These are phyloP conservation scores for Leccinum uliginosum DNA, from an alignment of 768 basidiomycete genomes.

Conservation along the genomic window DNA sequence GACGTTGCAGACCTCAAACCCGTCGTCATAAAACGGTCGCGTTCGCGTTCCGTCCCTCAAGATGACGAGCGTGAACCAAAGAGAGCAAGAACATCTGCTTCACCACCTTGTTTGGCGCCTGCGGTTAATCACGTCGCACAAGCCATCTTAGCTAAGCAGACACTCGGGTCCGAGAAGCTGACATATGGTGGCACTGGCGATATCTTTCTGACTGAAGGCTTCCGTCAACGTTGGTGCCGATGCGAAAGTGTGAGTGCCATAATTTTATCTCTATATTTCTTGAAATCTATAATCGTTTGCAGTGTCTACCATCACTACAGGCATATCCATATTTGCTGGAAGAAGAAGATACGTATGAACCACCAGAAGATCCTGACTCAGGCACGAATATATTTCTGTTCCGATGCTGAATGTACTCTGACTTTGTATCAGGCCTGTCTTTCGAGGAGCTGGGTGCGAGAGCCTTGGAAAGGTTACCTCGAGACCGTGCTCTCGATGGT, in stretches of 20 bases:
- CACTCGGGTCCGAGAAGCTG: conserved; percentile 14
- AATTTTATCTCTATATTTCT: background rate
- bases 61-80: conserved; percentile 40
- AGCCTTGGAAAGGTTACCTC: conserved; percentile 66
- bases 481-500: conserved; percentile 78
- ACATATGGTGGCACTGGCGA: conserved; percentile 56
- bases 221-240: conserved; percentile 75
- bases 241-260: conserved; percentile 49
- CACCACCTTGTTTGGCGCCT: conserved; percentile 54
- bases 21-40: conserved; percentile 41
- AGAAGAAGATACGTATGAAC: conserved; percentile 82
- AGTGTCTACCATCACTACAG: conserved; percentile 61
- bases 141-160: conserved; percentile 33
- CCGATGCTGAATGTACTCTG: background rate
- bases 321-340: conserved; percentile 58
- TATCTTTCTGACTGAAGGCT: conserved; percentile 70
- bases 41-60: conserved; percentile 22
- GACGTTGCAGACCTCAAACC: conserved; percentile 26
- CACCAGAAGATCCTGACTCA: conserved; percentile 83
- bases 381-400: conserved; percentile 34
- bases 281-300: background rate
- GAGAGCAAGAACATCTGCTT: conserved; percentile 36
- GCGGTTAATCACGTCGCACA: conserved; percentile 42
- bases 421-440: conserved; percentile 51
- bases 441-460: conserved; percentile 82